Conservation (phyloP, 345 rosid genomes). For the Populus euphratica region DNA sequence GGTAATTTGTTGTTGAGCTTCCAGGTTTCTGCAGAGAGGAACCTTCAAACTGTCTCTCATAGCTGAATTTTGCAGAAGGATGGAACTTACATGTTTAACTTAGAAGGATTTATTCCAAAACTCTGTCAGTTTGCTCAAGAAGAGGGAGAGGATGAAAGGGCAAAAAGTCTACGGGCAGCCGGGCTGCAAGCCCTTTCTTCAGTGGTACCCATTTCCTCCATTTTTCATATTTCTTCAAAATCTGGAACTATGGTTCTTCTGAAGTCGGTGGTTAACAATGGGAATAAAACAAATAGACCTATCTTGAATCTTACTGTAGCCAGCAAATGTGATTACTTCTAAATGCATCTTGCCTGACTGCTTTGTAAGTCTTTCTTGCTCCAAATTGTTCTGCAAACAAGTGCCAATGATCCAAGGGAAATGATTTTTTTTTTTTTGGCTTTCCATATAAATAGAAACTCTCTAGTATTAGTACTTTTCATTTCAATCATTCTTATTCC, state of each 20-base stretch:
- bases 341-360: not conserved
- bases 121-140: slow-evolving; percentile 80
- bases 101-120: slow-evolving; percentile 86
- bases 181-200: slow-evolving; percentile 89
- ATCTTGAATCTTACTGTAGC: not conserved
- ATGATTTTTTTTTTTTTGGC: not conserved
- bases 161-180: slow-evolving; percentile 53
- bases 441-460: not conserved
- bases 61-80: slow-evolving; percentile 61
- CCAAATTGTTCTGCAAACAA: not conserved
- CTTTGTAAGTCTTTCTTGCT: not conserved
- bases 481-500: slow-evolving; percentile 22
- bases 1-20: slow-evolving; percentile 8
- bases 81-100: slow-evolving; percentile 77
- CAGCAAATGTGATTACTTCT: not conserved
- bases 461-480: not conserved
- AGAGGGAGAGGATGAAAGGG: slow-evolving; percentile 70
- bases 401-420: not conserved
- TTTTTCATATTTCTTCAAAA: not conserved
- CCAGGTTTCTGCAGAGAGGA: slow-evolving; percentile 2
- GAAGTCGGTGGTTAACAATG: not conserved
- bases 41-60: slow-evolving; percentile 21
- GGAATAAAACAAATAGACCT: not conserved
- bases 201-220: slow-evolving; percentile 50
- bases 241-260: not conserved